Conservation (phyloP, 75 land plant species). For the Picea glauca region DNA sequence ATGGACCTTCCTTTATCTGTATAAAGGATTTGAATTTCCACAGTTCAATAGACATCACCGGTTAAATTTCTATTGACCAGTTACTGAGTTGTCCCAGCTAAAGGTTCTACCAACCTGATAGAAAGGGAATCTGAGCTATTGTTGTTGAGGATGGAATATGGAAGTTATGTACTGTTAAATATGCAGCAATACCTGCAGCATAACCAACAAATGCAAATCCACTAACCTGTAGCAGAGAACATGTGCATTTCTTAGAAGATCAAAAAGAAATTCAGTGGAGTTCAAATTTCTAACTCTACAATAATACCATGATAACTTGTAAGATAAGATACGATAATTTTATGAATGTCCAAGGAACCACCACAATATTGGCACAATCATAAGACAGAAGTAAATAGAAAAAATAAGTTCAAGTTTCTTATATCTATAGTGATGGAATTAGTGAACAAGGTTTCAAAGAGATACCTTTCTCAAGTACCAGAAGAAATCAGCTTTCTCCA, state of each 20-base stretch:
- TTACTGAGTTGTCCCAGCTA: conserved; percentile 5
- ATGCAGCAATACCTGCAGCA: conserved; percentile 81
- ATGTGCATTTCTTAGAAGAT: neutral
- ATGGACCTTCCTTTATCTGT: neutral
- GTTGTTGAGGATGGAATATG: conserved; percentile 43
- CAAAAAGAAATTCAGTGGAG: neutral
- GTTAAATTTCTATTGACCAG: neutral
- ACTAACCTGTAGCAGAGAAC: conserved; percentile 66
- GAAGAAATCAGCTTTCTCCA: conserved; percentile 99
- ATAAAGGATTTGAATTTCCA: neutral
- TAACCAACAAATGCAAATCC: conserved; percentile 97
- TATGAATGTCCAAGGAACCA: neutral
- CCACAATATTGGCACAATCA: no score
- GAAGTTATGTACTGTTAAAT: conserved; percentile 60
- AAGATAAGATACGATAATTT: neutral
- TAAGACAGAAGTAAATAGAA: neutral
- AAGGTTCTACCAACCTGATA: conserved; percentile 33
- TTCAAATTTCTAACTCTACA: neutral
- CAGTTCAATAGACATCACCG: neutral
- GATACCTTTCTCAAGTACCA: conserved; percentile 94
- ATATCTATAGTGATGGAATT: neutral
- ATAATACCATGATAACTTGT: neutral
- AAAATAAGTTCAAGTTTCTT: neutral
- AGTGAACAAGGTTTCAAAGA: neutral
- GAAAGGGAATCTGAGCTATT: conserved; percentile 57